A percentile compares a stretch with the other conserved stretches of the same genome.
Conservation (phyloP, 768 basidiomycete species). For the Kondoa subrosea region DNA sequence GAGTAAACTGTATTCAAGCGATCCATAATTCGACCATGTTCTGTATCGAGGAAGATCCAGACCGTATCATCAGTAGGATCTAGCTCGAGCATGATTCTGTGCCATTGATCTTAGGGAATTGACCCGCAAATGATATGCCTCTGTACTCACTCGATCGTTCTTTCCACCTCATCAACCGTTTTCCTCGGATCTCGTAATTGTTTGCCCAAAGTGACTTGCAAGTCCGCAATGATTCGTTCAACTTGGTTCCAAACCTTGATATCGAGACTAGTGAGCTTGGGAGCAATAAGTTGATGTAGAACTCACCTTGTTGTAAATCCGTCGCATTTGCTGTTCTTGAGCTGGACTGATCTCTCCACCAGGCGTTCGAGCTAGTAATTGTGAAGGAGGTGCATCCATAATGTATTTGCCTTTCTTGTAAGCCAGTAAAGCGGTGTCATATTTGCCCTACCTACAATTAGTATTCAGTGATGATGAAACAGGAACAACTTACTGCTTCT, state of each 20-base stretch:
- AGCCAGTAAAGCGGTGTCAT: slow-evolving; percentile 80
- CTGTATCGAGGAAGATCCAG: slow-evolving; percentile 89
- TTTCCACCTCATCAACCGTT: slow-evolving; percentile 83
- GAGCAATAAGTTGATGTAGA: no score
- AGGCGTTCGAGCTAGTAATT: slow-evolving; percentile 47
- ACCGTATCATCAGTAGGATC: slow-evolving; percentile 74
- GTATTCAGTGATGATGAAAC: not conserved
- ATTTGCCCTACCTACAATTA: slow-evolving; percentile 51
- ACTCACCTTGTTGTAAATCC: slow-evolving; percentile 65
- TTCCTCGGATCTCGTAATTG: slow-evolving; percentile 64
- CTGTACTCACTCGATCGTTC: slow-evolving; percentile 68
- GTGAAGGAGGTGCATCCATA: slow-evolving; percentile 72
- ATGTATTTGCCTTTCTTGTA: slow-evolving; percentile 94
- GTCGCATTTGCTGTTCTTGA: slow-evolving; percentile 64
- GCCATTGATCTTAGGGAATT: no score
- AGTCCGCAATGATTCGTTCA: slow-evolving; percentile 83
- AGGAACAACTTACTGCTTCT: slow-evolving; percentile 48
- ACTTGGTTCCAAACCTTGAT: slow-evolving; percentile 69
- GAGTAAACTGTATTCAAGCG: slow-evolving; percentile 16
- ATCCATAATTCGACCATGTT: slow-evolving; percentile 69
- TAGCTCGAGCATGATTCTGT: slow-evolving; percentile 71
- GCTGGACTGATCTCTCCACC: slow-evolving; percentile 37
- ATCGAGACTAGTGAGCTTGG: not conserved
- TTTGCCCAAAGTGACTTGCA: slow-evolving; percentile 58
- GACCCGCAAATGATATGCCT: slow-evolving; percentile 2